These are phyloP conservation scores for Nephelium lappaceum DNA, from an alignment of 345 rosid genomes.

Conservation along the genomic window DNA sequence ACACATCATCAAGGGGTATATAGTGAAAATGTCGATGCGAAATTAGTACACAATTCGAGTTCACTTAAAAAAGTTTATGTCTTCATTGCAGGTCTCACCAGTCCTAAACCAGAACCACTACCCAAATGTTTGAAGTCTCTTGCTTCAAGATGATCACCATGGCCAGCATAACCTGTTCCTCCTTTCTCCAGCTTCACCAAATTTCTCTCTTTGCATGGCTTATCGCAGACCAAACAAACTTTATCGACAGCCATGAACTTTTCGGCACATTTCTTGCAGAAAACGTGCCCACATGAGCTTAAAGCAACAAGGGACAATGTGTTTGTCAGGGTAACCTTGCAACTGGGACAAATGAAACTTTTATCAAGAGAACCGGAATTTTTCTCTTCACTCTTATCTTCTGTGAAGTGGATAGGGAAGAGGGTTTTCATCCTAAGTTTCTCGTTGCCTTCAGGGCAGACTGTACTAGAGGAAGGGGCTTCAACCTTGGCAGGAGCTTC, in stretches of 20 bases:
- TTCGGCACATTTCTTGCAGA: conserved; percentile 93
- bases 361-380: conserved; percentile 60
- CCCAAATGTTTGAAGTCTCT: conserved; percentile 95
- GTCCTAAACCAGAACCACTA: conserved; percentile 90
- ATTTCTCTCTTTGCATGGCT: conserved; percentile 72
- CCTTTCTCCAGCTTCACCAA: conserved; percentile 81
- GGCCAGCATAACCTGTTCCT: conserved; percentile 91
- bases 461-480: conserved; percentile 65
- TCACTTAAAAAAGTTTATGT: conserved; percentile 31
- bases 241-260: conserved; percentile 73
- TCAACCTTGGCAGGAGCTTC: conserved; percentile 76
- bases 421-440: conserved; percentile 86
- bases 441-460: conserved; percentile 92
- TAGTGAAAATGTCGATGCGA: too few species aligned
- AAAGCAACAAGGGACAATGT: conserved; percentile 71
- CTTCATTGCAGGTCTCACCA: conserved; percentile 73
- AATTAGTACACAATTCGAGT: neutral
- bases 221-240: conserved; percentile 81
- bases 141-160: conserved; percentile 80
- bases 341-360: conserved; percentile 86
- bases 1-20: neutral
- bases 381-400: conserved; percentile 65
- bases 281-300: conserved; percentile 92
- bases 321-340: conserved; percentile 92
- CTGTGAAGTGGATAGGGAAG: conserved; percentile 67